Evolutionary conservation across 2,329 filamentous ascomycete species (phyloP).

Genomic region (Monilinia vaccinii-corymbosi): DNA sequence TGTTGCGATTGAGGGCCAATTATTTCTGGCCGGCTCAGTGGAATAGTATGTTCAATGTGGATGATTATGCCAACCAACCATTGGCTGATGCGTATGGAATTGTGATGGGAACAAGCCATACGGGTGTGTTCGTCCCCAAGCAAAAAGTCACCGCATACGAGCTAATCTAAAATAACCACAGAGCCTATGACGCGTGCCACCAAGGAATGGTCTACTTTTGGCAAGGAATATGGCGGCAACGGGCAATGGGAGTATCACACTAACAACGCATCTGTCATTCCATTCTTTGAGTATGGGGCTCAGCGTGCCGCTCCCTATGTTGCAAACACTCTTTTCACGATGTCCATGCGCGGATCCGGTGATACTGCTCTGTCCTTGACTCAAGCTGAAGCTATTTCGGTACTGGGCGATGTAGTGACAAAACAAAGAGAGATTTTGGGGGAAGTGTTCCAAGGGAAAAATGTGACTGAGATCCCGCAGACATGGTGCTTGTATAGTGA

Average conservation of each 20-base stretch:
- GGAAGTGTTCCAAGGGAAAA: slow-evolving; percentile 41
- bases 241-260: slow-evolving; percentile 62
- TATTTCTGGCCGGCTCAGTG: slow-evolving; percentile 69
- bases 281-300: slow-evolving; percentile 61
- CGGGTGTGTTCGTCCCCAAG: slow-evolving; percentile 13
- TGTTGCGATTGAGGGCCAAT: slow-evolving; percentile 61
- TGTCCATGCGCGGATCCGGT: slow-evolving; percentile 61
- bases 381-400: slow-evolving; percentile 44
- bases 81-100: slow-evolving; percentile 66
- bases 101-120: slow-evolving; percentile 65
- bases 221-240: slow-evolving; percentile 29
- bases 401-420: slow-evolving; percentile 51
- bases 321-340: slow-evolving; percentile 54
- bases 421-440: slow-evolving; percentile 51
- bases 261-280: slow-evolving; percentile 58
- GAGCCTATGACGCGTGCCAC: slow-evolving; percentile 60
- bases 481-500: slow-evolving; percentile 70
- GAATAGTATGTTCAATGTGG: slow-evolving; percentile 63
- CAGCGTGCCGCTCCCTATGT: slow-evolving; percentile 57
- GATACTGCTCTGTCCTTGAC: slow-evolving; percentile 52
- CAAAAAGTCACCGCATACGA: background rate
- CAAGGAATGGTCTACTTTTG: slow-evolving; percentile 43
- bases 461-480: slow-evolving; percentile 46
- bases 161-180: slow-evolving; percentile 21
- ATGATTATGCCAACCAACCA: slow-evolving; percentile 59